These are phyloP conservation scores for Saturnispora halmiae DNA, from an alignment of 805 yeast genomes.

Conservation along the genomic window DNA sequence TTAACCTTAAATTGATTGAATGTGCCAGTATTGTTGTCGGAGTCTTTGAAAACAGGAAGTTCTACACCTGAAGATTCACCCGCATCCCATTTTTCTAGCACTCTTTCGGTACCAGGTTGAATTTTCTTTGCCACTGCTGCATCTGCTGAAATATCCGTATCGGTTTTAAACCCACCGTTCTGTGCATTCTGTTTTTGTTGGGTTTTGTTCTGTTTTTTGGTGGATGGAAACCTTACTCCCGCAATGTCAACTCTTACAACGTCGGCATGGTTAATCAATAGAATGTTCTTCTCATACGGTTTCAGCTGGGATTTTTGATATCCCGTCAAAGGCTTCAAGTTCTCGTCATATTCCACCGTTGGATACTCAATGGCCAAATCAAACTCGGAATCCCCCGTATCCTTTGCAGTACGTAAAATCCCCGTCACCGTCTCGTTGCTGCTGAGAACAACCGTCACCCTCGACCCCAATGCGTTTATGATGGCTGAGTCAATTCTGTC, in stretches of 20 bases:
- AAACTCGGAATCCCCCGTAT: conserved; percentile 32
- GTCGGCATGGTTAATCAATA: conserved; percentile 12
- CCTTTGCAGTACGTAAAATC: conserved; percentile 40
- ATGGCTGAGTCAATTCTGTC: conserved; percentile 50
- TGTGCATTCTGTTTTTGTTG: conserved; percentile 3
- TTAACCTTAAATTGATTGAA: conserved; percentile 98
- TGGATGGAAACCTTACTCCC: conserved; percentile 1
- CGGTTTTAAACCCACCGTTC: conserved; percentile 57
- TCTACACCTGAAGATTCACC: conserved; percentile 31
- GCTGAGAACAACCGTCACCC: conserved; percentile 49
- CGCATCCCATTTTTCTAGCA: conserved; percentile 79
- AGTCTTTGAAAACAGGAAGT: conserved; percentile 31
- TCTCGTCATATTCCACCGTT: conserved; percentile 29
- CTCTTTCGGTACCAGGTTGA: conserved; percentile 48
- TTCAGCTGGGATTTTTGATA: conserved; percentile 4
- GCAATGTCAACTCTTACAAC: conserved; percentile 10
- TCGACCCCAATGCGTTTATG: conserved; percentile 51
- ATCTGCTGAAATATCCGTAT: conserved; percentile 63
- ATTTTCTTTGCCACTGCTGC: no score
- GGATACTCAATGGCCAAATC: conserved; percentile 52
- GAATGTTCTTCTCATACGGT: conserved; percentile 11
- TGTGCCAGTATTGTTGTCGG: conserved; percentile 9
- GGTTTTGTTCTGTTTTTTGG: neutral
- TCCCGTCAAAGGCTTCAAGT: conserved; percentile 36
- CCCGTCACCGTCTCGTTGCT: conserved; percentile 42